A percentile compares a stretch with the other conserved stretches of the same genome.
phyloP scores from a whole-genome alignment of 768 basidiomycete species.

The Sporobolomyces phaffii region DNA sequence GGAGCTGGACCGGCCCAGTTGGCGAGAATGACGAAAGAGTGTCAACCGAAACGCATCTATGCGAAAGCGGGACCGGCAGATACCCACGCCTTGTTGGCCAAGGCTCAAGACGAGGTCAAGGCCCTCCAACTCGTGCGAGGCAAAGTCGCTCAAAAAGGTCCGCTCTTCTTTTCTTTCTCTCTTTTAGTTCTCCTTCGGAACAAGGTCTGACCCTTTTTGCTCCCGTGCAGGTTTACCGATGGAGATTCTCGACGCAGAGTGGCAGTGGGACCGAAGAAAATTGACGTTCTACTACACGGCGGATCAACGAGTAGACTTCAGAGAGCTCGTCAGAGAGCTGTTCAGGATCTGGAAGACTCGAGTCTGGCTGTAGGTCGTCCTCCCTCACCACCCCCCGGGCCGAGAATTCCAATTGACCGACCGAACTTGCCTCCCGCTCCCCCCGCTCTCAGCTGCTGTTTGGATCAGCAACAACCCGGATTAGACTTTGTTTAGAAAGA shows the following conservation, averaged over 20 bases:
- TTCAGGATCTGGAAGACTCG: slow-evolving; percentile 93
- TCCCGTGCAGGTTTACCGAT: slow-evolving; percentile 79
- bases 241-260: slow-evolving; percentile 98
- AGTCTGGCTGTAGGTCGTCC: slow-evolving; percentile 57
- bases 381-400: neutral
- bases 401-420: neutral
- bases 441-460: slow-evolving; percentile 5
- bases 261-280: slow-evolving; percentile 98
- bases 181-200: no score
- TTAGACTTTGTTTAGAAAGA: slow-evolving; percentile 13
- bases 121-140: slow-evolving; percentile 83
- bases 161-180: no score
- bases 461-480: slow-evolving; percentile 30
- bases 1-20: slow-evolving; percentile 31
- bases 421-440: no score
- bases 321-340: slow-evolving; percentile 88
- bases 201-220: no score
- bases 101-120: slow-evolving; percentile 84
- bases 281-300: slow-evolving; percentile 96
- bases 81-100: slow-evolving; percentile 72
- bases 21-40: slow-evolving; percentile 67
- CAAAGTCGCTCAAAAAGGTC: slow-evolving; percentile 75
- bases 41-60: slow-evolving; percentile 94
- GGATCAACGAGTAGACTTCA: slow-evolving; percentile 78
- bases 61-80: slow-evolving; percentile 77